Evolutionary conservation across 2,329 filamentous ascomycete genomes (phyloP), one percentile per base, ranked within the genome.

Genomic region (Myriosclerotinia scirpicola): DNA sequence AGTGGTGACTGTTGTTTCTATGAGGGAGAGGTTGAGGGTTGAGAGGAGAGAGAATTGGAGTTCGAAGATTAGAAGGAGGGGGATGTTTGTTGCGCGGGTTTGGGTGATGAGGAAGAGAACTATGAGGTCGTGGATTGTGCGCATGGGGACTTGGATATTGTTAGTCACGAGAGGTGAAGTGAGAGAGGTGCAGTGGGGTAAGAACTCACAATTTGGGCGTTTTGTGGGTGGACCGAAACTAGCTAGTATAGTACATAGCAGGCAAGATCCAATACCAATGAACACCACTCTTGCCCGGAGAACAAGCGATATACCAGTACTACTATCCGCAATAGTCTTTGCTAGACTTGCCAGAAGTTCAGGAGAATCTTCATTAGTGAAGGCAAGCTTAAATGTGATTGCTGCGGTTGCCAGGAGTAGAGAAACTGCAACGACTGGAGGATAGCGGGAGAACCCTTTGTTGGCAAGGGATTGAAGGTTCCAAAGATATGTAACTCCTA

Each of bases 311-410:
- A 74, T 64, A 11, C 69, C 73, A 42, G 55, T 67, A 53, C 72
- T 69, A 52, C 70, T 69, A 17, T 71, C 69, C 20, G 71, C 71
- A 55, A 76, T 71, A 5, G 65, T 66, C 59, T 73, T 76, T 11
- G 80, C 77, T 26, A 81, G 67, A 4, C 79, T 74, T 20, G 79
- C 77, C 34, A 94, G 81, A 11, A 97, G 82, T 76, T 98, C 95
- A 0, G 94, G 93, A 0, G 93, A 91, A 77, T 98, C 95, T 64
- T 92, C 88, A 56, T 87, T 85, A 0, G 93, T 95, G 75, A 97
- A 98, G 1, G 89, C 89, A 34, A 97, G 80, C 79, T 99, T 99
- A 82, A 98, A 99, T 5, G 88, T 82, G 30, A 95, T 84, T 0
- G 91, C 90, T 20, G 84, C 80, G 12, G 81, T 76, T 3, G 82